A percentile compares a stretch with the other conserved stretches of the same genome.
phyloP scores from a whole-genome alignment of 2,329 filamentous ascomycete species.

The Ceratocystis alfenasii region DNA sequence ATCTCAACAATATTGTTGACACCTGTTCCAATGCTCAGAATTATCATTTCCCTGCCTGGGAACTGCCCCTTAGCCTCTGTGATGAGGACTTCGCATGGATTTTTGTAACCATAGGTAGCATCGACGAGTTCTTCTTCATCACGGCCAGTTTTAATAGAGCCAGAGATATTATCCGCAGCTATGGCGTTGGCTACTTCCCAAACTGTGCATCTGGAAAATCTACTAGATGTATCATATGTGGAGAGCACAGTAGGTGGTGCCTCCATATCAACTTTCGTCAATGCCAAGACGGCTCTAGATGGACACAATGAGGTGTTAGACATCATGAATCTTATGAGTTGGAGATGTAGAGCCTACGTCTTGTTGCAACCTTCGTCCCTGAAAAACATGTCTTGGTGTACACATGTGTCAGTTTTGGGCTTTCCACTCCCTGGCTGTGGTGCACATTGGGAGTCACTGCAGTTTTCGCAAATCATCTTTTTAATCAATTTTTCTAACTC shows the following conservation, averaged over 20 bases:
- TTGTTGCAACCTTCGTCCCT: neutral
- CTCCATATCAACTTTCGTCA: neutral
- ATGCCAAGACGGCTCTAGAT: neutral
- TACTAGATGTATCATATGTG: too few species aligned
- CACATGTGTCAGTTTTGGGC: neutral
- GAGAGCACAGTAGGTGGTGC: slow-evolving; percentile 21
- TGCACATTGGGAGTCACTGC: too few species aligned
- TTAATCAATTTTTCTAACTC: neutral
- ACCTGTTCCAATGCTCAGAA: slow-evolving; percentile 27
- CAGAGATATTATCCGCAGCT: slow-evolving; percentile 28
- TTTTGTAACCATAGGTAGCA: slow-evolving; percentile 28
- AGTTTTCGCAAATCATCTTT: too few species aligned
- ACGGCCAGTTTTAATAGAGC: slow-evolving; percentile 26
- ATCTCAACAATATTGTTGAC: slow-evolving; percentile 24
- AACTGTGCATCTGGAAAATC: slow-evolving; percentile 25
- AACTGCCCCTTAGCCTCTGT: slow-evolving; percentile 26
- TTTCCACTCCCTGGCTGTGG: too few species aligned
- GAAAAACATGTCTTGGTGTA: neutral
- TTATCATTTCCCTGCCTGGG: slow-evolving; percentile 22
- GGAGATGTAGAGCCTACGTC: neutral
- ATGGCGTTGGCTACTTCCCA: slow-evolving; percentile 28
- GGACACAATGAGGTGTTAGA: neutral
- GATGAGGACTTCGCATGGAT: slow-evolving; percentile 28
- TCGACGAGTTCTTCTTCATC: slow-evolving; percentile 27
- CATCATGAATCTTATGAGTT: neutral